Evolutionary conservation across 164 flowering plant genomes (phyloP), one percentile per base, ranked within the genome.

Genomic region (Macadamia tetraphylla): DNA sequence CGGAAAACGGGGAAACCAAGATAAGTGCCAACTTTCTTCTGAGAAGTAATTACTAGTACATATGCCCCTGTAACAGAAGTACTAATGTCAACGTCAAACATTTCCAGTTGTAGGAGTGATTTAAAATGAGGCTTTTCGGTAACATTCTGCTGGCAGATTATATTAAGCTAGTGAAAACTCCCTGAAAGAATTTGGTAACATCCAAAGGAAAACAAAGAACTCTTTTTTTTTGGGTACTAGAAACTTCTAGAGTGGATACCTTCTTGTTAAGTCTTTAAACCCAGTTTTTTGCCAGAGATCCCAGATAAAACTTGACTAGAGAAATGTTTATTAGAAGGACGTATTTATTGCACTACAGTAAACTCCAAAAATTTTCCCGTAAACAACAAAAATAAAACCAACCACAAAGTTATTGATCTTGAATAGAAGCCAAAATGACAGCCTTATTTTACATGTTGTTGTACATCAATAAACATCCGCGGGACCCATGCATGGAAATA

Each of bases 1-100:
- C 79, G 86, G 66, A 80, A 94, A 74, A 91, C 73, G 40, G 93
- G 92, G 77, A 82, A 87, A 68, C 94, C 96, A 69, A 84, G 84
- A 80, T 84, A 86, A 56, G 67, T 76, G 51, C 97, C 98, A 70
- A 84, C 95, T 75, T 91, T 88, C 76, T 86, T 80, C 64, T 87
- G 74, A 35, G 97, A 90, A 60, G 96, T 91, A 75, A 94, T 87
- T 40, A 87, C 89, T 70, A 94, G 82, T 15, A 90, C 48, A 76
- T 90, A 84, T 40, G 82, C 84, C 67, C 98, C 98, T 94, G 79
- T 56, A 75, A 9, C 31, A 68, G 64, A 53, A 62, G 52, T 23
- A 62, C 67, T 32, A 60, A 61, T 35, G 49, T 46, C 29, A n/a
- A 49, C 12, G 29, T 23, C 3, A 32, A 29, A 35, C 60, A 63